A percentile compares a stretch with the other conserved stretches of the same genome.
Evolutionary conservation across 768 basidiomycete genomes (phyloP).

Genomic region (Cubamyces sp.): DNA sequence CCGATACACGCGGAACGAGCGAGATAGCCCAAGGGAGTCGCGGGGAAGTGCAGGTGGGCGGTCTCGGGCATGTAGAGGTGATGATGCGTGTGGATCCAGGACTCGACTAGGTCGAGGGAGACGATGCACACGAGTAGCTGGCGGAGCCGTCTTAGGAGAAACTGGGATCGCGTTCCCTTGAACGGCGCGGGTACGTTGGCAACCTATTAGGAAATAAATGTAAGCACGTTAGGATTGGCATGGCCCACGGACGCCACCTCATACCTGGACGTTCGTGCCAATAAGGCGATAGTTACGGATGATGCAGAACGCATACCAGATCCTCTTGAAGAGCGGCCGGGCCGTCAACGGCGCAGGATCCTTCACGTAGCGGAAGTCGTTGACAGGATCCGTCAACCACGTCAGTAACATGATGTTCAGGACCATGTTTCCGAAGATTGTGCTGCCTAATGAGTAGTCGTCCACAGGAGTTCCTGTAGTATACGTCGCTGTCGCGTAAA

Average conservation of each 20-base stretch:
- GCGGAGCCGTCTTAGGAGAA: conserved; percentile 3
- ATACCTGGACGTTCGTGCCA: conserved; percentile 28
- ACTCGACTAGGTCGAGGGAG: conserved; percentile 16
- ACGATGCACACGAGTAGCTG: conserved; percentile 13
- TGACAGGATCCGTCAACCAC: conserved; percentile 16
- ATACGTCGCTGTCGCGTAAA: not conserved
- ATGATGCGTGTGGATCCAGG: conserved; percentile 8
- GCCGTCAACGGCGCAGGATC: not conserved
- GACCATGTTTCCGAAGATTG: conserved; percentile 10
- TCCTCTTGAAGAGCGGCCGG: conserved; percentile 6
- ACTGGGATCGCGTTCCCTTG: conserved; percentile 8
- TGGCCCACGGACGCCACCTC: not conserved
- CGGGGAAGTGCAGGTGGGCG: not conserved
- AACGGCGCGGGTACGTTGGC: conserved; percentile 18
- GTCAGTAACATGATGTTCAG: conserved; percentile 7
- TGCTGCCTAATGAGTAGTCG: conserved; percentile 17
- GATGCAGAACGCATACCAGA: conserved; percentile 16
- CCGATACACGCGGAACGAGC: conserved; percentile 2
- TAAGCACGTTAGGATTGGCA: not conserved
- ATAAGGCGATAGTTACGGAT: conserved; percentile 22
- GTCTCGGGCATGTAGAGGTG: conserved; percentile 10
- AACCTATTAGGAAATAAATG: conserved; percentile 4
- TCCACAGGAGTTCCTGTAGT: not conserved
- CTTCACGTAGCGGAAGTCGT: conserved; percentile 6
- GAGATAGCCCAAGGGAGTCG: conserved; percentile 2